Base-by-base conservation (phyloP, 2,329 filamentous ascomycete genomes). In the Sclerotinia sclerotiorum region DNA sequence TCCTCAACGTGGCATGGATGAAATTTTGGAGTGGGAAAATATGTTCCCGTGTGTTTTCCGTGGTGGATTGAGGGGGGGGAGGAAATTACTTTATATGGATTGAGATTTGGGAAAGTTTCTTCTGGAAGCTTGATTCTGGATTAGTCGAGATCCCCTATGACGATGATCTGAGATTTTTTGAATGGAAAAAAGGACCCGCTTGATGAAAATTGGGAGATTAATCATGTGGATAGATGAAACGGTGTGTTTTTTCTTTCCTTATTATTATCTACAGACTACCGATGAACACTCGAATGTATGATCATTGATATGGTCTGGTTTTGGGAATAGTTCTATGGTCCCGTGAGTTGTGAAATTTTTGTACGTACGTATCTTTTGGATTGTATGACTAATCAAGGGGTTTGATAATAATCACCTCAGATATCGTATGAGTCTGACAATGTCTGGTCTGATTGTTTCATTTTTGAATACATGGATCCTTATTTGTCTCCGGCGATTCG, bases 131-230 rank as follows among this genome's bases (percentile, higher is more conserved):
- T 56, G 19, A 21, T n/a, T 56, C 7, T 19, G 19, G 10, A 56
- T 19, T n/a, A 35, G n/a, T 56, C 54, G 54, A 56, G 54, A 56
- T 56, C 54, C 54, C 54, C 54, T 56, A 56, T 56, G 54, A 56
- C 54, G 54, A 56, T 56, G 54, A 56, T 56, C 54, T n/a, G 29
- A 56, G 52, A 56, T 3, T 13, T 3, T 13, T 13, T 32, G 54
- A 56, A n/a, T 52, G 1, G 3, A n/a, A 15, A 32, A 29, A 6
- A 7, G 54, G 54, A 35, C 54, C 54, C 29, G 54, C 54, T 35
- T 19, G 29, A n/a, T 29, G 11, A 55, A 35, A 35, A 55, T 32
- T 42, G 13, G 39, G 39, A 42, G 39, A 42, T 15, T 39, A 39
- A 35, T 35, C 7, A 35, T 3, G 32, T 35, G 10, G 1, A 11